These are phyloP conservation scores for Myxozyma vanderwaltii DNA, from an alignment of 805 yeast species.

Conservation along the genomic window DNA sequence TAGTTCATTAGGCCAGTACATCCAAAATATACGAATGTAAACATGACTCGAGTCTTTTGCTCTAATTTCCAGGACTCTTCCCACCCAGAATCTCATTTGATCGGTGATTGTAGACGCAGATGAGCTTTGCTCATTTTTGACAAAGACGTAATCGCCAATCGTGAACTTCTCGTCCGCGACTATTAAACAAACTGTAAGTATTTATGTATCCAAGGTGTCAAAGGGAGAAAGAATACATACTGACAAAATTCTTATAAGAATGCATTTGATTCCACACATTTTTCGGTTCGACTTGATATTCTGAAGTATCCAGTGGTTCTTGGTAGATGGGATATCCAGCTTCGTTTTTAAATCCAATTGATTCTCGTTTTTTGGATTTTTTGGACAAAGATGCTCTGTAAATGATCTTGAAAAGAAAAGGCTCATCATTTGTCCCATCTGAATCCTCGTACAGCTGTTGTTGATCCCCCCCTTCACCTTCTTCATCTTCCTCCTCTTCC, in stretches of 20 bases:
- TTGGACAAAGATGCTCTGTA: background rate
- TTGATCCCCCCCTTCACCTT: background rate
- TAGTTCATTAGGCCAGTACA: constrained; percentile 32
- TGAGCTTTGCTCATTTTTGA: constrained; percentile 15
- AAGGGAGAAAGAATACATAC: constrained; percentile 6
- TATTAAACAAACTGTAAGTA: background rate
- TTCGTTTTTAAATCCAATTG: background rate
- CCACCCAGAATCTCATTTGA: constrained; percentile 26
- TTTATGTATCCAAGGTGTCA: too few species aligned
- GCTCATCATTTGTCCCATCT: constrained; percentile 7
- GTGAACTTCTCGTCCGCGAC: constrained; percentile 27
- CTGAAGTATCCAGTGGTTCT: constrained; percentile 16
- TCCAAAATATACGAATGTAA: constrained; percentile 26
- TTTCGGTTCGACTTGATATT: constrained; percentile 19
- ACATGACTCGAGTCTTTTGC: constrained; percentile 24
- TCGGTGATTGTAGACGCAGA: constrained; percentile 1
- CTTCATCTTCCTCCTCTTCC: constrained; percentile 1
- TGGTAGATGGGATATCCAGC: background rate
- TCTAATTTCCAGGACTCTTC: constrained; percentile 26
- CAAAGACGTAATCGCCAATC: constrained; percentile 28
- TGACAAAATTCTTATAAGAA: constrained; percentile 19
- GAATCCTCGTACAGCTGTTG: background rate
- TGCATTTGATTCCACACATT: constrained; percentile 17
- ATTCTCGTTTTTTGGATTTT: constrained; percentile 1
- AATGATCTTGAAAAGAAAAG: background rate